Evolutionary conservation across 305 asterid genomes (phyloP), one percentile per base, ranked within the genome.

Genomic region (Fraxinus ornus): DNA sequence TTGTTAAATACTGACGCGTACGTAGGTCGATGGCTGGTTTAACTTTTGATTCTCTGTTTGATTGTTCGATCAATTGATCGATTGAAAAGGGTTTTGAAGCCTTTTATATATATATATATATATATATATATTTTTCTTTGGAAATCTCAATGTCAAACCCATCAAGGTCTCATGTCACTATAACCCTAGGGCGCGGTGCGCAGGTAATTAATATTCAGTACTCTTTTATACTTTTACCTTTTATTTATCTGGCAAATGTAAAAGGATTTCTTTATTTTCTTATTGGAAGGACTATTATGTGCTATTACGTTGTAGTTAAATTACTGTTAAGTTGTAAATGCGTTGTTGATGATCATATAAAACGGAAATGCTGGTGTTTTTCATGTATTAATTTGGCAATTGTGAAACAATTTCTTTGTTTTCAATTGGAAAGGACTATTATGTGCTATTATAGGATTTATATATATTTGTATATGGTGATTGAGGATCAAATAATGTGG

Each of bases 91-190:
- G 22, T 68, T 68, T 28, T 3, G 57, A 15, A 44, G 17, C 15
- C 3, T 44, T 44, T 47, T 39, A 7, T 36, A 0, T 30, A 30
- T 3, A 30, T 30, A 30, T 39, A 7, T 36, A 0, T 30, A 30
- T 3, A 30, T 30, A 30, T 30, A 30, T 30, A 30, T 36, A 36
- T 41, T 41, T 57, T 19, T 17, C 12, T 66, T 28, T 68, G 75
- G 30, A 24, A 82, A 60, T 73, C 76, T 19, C 47, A 82, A 94
- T 94, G 98, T 90, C 92, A 68, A 95, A 91, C 85, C 15, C 86
- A 85, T 91, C 97, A 19, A 87, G 93, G 91, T 91, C 98, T 81
- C 91, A 91, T 49, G 92, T 93, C 26, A 95, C 97, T 78, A 92
- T 95, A 77, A 92, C 97, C 77, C 95, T 95, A 28, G 97, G 98